These are phyloP conservation scores for Oryza meyeriana DNA, from an alignment of 176 grass and related monocot species.

Conservation along the genomic window DNA sequence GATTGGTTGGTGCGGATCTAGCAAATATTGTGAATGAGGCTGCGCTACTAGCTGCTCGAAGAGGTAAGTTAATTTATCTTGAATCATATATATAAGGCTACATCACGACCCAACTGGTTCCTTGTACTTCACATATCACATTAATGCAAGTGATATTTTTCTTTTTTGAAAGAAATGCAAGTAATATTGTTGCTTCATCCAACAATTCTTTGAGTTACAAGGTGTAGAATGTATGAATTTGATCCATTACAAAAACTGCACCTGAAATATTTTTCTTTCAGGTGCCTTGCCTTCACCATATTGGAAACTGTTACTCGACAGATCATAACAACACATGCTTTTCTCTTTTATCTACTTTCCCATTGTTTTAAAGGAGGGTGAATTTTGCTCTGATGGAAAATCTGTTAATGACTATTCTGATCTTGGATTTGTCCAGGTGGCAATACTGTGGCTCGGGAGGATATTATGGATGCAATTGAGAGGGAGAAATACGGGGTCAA, in stretches of 20 bases:
- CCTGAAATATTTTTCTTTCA: neutral
- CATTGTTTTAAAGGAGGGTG: neutral
- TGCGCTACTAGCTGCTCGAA: conserved; percentile 83
- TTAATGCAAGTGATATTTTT: conserved; percentile 2
- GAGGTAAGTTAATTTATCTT: conserved; percentile 49
- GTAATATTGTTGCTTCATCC: neutral
- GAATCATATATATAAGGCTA: neutral
- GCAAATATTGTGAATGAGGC: conserved; percentile 91
- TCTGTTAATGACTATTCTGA: neutral
- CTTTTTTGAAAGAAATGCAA: no score
- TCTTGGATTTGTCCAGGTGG: conserved; percentile 47
- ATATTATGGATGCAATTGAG: conserved; percentile 94
- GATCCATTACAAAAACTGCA: neutral
- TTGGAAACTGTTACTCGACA: neutral
- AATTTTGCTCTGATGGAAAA: neutral
- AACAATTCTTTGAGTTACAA: conserved; percentile 7
- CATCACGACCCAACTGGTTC: conserved; percentile 4
- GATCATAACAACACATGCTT: neutral
- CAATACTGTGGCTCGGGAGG: conserved; percentile 65
- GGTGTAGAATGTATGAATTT: neutral
- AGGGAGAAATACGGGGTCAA: conserved; percentile 91
- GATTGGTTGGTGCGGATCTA: conserved; percentile 88
- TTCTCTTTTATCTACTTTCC: neutral
- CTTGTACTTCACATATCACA: conserved; percentile 24
- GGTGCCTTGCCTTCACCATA: conserved; percentile 10